Conservation (phyloP, 768 basidiomycete species). For the Boletus reticulatus region DNA sequence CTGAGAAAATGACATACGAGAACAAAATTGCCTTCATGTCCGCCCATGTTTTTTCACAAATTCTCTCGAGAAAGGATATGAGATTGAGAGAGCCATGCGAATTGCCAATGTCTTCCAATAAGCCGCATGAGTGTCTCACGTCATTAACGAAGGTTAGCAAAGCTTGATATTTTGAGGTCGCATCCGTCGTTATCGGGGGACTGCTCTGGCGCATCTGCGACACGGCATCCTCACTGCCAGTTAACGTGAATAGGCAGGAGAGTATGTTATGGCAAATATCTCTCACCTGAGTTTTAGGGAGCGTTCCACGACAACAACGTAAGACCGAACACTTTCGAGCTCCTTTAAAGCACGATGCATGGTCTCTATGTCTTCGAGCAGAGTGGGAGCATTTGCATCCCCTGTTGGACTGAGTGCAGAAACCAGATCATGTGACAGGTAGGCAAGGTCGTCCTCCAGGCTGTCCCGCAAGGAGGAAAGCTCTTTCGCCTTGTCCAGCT, state of each 20-base stretch:
- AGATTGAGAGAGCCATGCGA: conserved; percentile 57
- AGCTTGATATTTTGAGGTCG: conserved; percentile 55
- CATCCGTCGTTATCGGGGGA: conserved; percentile 41
- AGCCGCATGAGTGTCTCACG: conserved; percentile 43
- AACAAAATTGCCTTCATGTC: conserved; percentile 68
- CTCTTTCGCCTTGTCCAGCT: conserved; percentile 66
- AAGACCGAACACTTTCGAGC: conserved; percentile 70
- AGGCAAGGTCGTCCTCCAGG: conserved; percentile 73
- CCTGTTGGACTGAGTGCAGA: conserved; percentile 47
- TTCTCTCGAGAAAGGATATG: conserved; percentile 54
- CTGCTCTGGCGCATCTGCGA: conserved; percentile 45
- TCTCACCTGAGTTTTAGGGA: conserved; percentile 70
- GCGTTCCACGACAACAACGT: conserved; percentile 72
- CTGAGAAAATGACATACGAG: conserved; percentile 43
- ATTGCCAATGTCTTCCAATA: conserved; percentile 43
- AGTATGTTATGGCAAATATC: not conserved
- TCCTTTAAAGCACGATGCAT: conserved; percentile 77
- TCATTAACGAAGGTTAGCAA: conserved; percentile 60
- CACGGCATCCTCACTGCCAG: conserved; percentile 54
- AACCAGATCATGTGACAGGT: conserved; percentile 61
- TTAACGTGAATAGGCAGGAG: conserved; percentile 6
- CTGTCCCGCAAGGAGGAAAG: conserved; percentile 75
- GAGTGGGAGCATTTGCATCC: conserved; percentile 50
- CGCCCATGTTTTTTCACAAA: conserved; percentile 74
- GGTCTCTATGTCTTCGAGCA: conserved; percentile 81